Evolutionary conservation across 2,329 filamentous ascomycete genomes (phyloP).

Genomic region (Penicillium sp.): DNA sequence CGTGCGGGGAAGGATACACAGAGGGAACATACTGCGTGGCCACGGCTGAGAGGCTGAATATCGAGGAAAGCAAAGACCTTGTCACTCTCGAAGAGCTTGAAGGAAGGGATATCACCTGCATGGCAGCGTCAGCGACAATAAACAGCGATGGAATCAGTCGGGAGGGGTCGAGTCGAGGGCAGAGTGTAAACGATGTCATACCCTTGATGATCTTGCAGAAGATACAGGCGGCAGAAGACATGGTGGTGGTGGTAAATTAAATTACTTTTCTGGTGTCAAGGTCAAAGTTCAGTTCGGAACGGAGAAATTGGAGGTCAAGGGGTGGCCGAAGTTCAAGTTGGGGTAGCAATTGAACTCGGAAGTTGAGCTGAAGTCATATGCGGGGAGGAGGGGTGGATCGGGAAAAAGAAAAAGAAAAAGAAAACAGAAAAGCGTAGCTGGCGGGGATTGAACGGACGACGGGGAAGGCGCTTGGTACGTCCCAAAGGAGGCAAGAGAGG

Average conservation of each 20-base stretch:
- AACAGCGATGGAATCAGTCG: neutral
- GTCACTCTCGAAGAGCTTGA: conserved; percentile 95
- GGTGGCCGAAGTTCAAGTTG: neutral
- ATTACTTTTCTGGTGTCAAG: neutral
- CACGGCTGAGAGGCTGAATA: conserved; percentile 84
- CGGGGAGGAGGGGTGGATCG: conserved; percentile 23
- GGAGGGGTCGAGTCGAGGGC: neutral
- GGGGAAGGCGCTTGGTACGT: neutral
- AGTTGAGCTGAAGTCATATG: conserved; percentile 22
- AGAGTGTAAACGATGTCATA: conserved; percentile 32
- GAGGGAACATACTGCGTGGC: conserved; percentile 73
- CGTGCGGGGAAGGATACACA: conserved; percentile 23
- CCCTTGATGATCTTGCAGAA: conserved; percentile 99
- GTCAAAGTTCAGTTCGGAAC: neutral
- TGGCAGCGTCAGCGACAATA: conserved; percentile 6
- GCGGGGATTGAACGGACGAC: conserved; percentile 39
- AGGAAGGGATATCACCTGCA: conserved; percentile 88
- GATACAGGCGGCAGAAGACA: conserved; percentile 70
- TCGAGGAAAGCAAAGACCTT: conserved; percentile 96
- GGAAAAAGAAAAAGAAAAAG: conserved; percentile 17
- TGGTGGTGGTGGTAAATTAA: conserved; percentile 16
- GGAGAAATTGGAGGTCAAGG: neutral
- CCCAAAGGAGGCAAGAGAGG: neutral
- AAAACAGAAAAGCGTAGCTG: conserved; percentile 9
- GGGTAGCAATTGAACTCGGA: neutral